Percentiles rank a stretch among this genome's conserved stretches.
Evolutionary conservation across 345 rosid species (phyloP).

Genomic region (Brassica rapa): DNA sequence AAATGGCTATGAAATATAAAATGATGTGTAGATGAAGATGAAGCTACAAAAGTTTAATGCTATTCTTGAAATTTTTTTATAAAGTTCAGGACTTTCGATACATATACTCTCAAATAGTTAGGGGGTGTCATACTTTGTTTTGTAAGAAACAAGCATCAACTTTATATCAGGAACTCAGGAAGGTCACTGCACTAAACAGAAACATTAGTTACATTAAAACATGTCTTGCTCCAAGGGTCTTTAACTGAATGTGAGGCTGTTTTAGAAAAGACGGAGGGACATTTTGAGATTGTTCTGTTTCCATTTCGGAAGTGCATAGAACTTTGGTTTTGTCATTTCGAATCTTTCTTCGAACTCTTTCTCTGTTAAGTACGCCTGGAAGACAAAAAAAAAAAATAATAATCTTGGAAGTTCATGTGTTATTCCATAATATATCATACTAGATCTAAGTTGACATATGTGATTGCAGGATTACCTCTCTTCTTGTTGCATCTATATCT

Average conservation of each 20-base stretch:
- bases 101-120: too few species aligned
- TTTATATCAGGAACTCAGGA: too few species aligned
- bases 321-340: slow-evolving; percentile 47
- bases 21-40: too few species aligned
- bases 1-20: too few species aligned
- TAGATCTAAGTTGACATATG: neutral
- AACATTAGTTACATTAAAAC: slow-evolving; percentile 8
- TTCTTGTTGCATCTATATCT: slow-evolving; percentile 59
- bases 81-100: too few species aligned
- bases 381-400: neutral
- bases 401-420: neutral
- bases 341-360: slow-evolving; percentile 62
- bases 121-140: too few species aligned
- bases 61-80: too few species aligned
- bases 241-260: neutral
- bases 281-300: slow-evolving; percentile 70
- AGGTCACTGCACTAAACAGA: slow-evolving; percentile 1
- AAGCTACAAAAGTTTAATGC: too few species aligned
- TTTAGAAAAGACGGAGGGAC: slow-evolving; percentile 62
- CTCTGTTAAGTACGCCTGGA: slow-evolving; percentile 58
- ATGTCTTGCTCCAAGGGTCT: slow-evolving; percentile 4
- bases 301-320: slow-evolving; percentile 71
- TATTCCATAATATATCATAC: neutral
- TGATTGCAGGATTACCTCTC: slow-evolving; percentile 54
- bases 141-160: too few species aligned